Evolutionary conservation across 441 rosid species (phyloP).

Genomic region (Mallotus japonicus): DNA sequence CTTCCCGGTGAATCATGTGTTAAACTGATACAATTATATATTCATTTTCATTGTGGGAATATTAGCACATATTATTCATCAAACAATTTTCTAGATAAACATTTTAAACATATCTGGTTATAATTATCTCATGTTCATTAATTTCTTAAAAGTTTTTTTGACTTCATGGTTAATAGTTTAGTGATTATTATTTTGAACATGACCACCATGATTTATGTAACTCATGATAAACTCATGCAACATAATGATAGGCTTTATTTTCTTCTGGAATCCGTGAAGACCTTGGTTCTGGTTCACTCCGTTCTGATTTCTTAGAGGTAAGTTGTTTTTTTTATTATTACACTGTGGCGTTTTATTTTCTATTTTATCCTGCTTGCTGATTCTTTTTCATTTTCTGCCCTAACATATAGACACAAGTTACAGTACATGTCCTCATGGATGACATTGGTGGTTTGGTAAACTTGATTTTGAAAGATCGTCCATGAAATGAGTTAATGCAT

Average conservation of each 20-base stretch:
- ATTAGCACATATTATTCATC: background rate
- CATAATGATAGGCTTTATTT: slow-evolving; percentile 45
- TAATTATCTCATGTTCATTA: background rate
- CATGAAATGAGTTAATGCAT: background rate
- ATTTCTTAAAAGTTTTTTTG: background rate
- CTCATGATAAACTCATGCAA: background rate
- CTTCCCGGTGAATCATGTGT: background rate
- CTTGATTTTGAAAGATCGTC: background rate
- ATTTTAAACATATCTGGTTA: background rate
- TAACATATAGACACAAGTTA: background rate
- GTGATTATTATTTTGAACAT: background rate
- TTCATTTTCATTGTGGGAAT: background rate
- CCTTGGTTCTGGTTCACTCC: slow-evolving; percentile 41
- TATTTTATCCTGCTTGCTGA: background rate
- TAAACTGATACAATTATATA: background rate
- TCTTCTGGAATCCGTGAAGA: slow-evolving; percentile 48
- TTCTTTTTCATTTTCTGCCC: background rate
- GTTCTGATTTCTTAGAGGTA: slow-evolving; percentile 76
- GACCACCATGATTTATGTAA: background rate
- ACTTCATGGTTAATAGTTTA: too few species aligned
- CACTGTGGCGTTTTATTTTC: background rate
- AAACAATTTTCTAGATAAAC: background rate
- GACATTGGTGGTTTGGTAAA: background rate
- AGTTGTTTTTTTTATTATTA: slow-evolving; percentile 23
- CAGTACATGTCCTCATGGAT: background rate